Evolutionary conservation across 2,329 filamentous ascomycete genomes (phyloP).

Genomic region (Colletotrichum lentis): DNA sequence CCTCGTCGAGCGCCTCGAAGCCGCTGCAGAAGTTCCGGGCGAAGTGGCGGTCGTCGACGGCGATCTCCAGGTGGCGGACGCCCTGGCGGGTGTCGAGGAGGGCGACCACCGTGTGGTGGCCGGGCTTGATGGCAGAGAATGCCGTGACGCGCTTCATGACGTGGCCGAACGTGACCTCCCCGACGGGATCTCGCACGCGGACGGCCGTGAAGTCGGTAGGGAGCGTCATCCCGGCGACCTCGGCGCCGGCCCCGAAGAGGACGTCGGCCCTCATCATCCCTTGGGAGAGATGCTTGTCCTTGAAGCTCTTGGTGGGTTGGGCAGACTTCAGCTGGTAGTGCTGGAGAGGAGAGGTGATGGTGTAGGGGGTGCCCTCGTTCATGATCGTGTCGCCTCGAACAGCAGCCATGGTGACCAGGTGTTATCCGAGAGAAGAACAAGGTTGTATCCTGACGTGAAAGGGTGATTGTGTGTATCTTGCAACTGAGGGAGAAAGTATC

Average conservation of each 20-base stretch:
- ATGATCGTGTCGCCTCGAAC: too few species aligned
- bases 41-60: background rate
- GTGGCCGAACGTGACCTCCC: fast-evolving
- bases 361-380: too few species aligned
- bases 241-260: background rate
- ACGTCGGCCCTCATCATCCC: background rate
- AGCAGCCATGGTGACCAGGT: too few species aligned
- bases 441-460: too few species aligned
- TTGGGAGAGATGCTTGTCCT: background rate
- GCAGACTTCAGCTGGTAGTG: background rate
- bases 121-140: background rate
- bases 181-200: background rate
- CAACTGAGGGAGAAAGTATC: too few species aligned
- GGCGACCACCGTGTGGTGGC: background rate
- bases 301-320: background rate
- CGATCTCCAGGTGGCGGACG: background rate
- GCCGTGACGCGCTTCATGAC: background rate
- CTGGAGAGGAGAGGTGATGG: background rate
- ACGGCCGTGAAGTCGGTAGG: background rate
- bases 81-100: too few species aligned
- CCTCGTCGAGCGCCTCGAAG: background rate
- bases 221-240: background rate
- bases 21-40: background rate
- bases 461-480: too few species aligned
- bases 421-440: too few species aligned